phyloP scores from a whole-genome alignment of 2,329 filamentous ascomycete genomes.

The Aureobasidium pullulans region DNA sequence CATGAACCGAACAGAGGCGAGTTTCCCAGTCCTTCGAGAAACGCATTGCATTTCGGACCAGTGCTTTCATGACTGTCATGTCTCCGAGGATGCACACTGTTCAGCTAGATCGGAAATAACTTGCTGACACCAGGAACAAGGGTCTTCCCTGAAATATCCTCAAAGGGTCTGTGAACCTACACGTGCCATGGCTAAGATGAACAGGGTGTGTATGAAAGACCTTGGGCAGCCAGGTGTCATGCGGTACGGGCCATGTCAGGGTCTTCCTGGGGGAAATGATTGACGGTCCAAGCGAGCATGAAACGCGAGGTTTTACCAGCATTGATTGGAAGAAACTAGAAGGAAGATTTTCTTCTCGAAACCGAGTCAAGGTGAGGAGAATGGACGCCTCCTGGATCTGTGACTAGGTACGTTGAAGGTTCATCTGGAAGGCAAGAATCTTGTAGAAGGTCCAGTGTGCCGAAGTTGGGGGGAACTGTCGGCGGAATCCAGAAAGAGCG shows the following conservation, averaged over 20 bases:
- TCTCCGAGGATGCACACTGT: neutral
- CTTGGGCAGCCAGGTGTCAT: conserved; percentile 7
- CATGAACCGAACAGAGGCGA: neutral
- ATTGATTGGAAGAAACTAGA: neutral
- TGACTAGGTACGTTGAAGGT: neutral
- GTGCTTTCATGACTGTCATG: neutral
- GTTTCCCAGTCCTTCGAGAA: neutral
- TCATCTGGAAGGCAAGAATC: neutral
- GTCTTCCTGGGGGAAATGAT: conserved; percentile 9
- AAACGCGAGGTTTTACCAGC: conserved; percentile 3
- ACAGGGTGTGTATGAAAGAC: neutral
- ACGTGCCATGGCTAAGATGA: conserved; percentile 5
- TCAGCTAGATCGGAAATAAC: neutral
- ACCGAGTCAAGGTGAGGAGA: neutral
- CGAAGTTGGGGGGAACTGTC: neutral
- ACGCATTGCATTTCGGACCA: neutral
- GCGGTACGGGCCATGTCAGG: conserved; percentile 11
- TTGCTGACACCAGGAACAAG: neutral
- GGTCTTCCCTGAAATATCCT: neutral
- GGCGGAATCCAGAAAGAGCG: neutral
- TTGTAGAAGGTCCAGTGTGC: neutral
- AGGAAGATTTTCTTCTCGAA: neutral
- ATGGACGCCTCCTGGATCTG: neutral
- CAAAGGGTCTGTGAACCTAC: conserved; percentile 7
- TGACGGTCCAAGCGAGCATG: neutral